Percentiles rank a stretch among this genome's conserved stretches.
phyloP scores from a whole-genome alignment of 1,139 yeast genomes.

The Geotrichum citri-aurantii region DNA sequence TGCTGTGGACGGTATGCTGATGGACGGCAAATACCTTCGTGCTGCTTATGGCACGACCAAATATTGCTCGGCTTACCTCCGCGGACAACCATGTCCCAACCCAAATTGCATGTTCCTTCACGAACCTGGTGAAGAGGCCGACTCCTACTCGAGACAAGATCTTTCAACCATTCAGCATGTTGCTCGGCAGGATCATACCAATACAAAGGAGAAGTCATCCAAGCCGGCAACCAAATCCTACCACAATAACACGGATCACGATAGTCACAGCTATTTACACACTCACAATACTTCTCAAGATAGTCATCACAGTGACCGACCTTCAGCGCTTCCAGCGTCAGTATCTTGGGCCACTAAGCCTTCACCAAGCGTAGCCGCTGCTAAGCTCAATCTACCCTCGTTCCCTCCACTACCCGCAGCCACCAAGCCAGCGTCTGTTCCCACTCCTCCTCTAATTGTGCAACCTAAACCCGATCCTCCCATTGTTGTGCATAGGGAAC shows the following conservation, averaged over 20 bases:
- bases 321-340: slow-evolving; percentile 34
- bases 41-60: slow-evolving; percentile 99
- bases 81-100: slow-evolving; percentile 96
- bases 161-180: slow-evolving; percentile 69
- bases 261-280: background rate
- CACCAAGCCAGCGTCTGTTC: slow-evolving; percentile 20
- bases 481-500: slow-evolving; percentile 23
- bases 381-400: slow-evolving; percentile 22
- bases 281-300: background rate
- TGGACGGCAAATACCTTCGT: slow-evolving; percentile 78
- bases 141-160: slow-evolving; percentile 90
- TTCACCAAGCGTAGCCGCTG: slow-evolving; percentile 23
- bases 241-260: slow-evolving; percentile 6
- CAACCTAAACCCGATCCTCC: slow-evolving; percentile 25
- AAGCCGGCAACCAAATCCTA: slow-evolving; percentile 7
- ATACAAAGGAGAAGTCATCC: slow-evolving; percentile 4
- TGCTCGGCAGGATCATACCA: slow-evolving; percentile 42
- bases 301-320: slow-evolving; percentile 2
- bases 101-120: slow-evolving; percentile 99
- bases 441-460: slow-evolving; percentile 11
- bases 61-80: slow-evolving; percentile 88
- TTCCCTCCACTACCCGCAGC: slow-evolving; percentile 30
- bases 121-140: slow-evolving; percentile 99
- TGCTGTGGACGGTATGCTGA: slow-evolving; percentile 78
- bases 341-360: slow-evolving; percentile 39